Percentiles rank a stretch among this genome's conserved stretches.
Conservation (phyloP, 176 grass and related monocot species). For the Oryza australiensis region DNA sequence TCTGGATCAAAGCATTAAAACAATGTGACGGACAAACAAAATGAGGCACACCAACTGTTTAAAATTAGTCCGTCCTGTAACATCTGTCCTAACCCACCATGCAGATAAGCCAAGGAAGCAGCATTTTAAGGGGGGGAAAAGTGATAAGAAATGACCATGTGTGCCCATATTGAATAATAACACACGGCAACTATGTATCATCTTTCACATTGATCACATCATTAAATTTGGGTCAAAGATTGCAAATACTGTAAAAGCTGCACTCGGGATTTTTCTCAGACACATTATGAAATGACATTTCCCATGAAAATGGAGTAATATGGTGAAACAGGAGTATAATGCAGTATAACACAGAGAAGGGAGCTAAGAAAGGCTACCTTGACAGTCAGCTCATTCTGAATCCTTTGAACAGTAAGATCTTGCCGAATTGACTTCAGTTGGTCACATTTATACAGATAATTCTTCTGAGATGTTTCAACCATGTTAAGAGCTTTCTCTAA, state of each 20-base stretch:
- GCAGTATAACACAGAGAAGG: not conserved
- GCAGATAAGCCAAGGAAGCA: not conserved
- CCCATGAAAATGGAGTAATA: not conserved
- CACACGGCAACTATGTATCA: not conserved
- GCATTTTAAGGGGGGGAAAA: not conserved
- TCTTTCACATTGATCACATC: not conserved
- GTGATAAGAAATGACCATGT: not conserved
- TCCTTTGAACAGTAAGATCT: constrained; percentile 94
- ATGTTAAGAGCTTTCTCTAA: constrained; percentile 88
- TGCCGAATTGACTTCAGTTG: constrained; percentile 97
- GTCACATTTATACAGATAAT: constrained; percentile 97
- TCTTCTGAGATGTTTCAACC: constrained; percentile 82
- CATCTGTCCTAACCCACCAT: not conserved
- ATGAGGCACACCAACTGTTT: not conserved
- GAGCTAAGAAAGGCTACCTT: constrained; percentile 61
- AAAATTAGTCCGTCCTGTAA: not conserved
- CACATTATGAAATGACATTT: not conserved
- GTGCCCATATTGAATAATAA: not conserved
- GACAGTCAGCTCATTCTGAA: constrained; percentile 75
- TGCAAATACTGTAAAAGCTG: not conserved
- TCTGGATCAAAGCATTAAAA: constrained; percentile 21
- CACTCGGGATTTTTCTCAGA: not conserved
- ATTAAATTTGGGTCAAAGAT: not conserved
- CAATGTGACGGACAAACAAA: not conserved
- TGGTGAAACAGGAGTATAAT: not conserved